These are phyloP conservation scores for Ophiorrhiza pumila DNA, from an alignment of 257 asterid genomes.

Conservation along the genomic window DNA sequence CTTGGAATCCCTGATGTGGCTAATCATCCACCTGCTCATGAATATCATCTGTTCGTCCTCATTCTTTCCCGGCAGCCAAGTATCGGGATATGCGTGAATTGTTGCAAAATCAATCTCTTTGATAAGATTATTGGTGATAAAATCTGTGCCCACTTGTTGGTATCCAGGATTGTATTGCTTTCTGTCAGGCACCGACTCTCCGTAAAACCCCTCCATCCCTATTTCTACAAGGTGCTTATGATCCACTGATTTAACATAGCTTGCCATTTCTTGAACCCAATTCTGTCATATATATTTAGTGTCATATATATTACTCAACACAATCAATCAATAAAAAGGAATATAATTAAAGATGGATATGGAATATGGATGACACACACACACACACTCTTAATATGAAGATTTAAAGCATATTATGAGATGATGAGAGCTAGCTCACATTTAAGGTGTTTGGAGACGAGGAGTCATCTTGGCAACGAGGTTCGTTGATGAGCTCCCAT, in stretches of 20 bases:
- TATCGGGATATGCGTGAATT: slow-evolving; percentile 53
- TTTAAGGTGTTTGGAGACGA: slow-evolving; percentile 40
- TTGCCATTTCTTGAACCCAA: slow-evolving; percentile 59
- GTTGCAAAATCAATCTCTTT: slow-evolving; percentile 51
- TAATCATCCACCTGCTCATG: slow-evolving; percentile 43
- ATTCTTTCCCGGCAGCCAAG: slow-evolving; percentile 33
- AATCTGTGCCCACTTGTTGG: slow-evolving; percentile 54
- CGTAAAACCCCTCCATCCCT: slow-evolving; percentile 61
- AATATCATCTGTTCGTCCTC: slow-evolving; percentile 39
- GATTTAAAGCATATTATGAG: no score
- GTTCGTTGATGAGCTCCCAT: slow-evolving; percentile 59
- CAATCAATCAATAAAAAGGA: no score
- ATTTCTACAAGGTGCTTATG: slow-evolving; percentile 37
- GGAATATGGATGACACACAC: no score
- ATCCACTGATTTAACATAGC: slow-evolving; percentile 44
- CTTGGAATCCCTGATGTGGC: slow-evolving; percentile 43
- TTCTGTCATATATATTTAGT: slow-evolving; percentile 14
- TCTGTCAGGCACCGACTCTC: slow-evolving; percentile 39
- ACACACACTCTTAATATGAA: no score
- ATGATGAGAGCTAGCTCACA: no score
- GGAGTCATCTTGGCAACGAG: slow-evolving; percentile 50
- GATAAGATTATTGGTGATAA: slow-evolving; percentile 40
- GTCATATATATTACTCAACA: background rate
- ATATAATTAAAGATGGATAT: no score
- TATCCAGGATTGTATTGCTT: slow-evolving; percentile 49